phyloP scores from a whole-genome alignment of 345 rosid species.

The Clausena lansium region DNA sequence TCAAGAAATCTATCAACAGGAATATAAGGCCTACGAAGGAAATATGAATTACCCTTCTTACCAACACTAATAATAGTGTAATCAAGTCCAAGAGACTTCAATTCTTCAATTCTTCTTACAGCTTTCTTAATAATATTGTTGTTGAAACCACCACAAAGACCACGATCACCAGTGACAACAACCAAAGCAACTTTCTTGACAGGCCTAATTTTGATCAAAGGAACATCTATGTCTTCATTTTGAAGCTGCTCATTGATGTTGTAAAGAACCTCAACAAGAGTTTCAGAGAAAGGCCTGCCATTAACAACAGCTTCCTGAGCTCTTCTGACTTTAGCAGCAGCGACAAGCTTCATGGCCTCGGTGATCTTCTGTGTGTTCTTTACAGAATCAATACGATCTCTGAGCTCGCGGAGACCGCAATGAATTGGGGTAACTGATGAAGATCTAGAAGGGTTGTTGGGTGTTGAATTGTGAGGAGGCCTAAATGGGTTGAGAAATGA shows the following conservation, averaged over 20 bases:
- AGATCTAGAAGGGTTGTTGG: conserved; percentile 43
- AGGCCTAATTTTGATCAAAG: conserved; percentile 82
- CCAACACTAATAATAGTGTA: conserved; percentile 83
- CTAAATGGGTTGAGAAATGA: conserved; percentile 62
- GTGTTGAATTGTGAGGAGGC: conserved; percentile 41
- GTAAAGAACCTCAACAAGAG: conserved; percentile 89
- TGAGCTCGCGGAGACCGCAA: conserved; percentile 77
- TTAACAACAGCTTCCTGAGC: conserved; percentile 97
- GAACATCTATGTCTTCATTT: conserved; percentile 75
- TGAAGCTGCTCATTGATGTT: conserved; percentile 95
- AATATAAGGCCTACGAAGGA: conserved; percentile 73
- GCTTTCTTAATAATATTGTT: conserved; percentile 78
- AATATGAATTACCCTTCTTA: conserved; percentile 81
- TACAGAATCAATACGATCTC: conserved; percentile 73
- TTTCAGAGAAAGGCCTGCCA: conserved; percentile 85
- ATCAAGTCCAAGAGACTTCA: conserved; percentile 61
- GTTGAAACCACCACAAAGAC: conserved; percentile 86
- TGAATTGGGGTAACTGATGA: conserved; percentile 57
- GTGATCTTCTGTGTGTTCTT: conserved; percentile 97
- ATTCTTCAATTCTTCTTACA: conserved; percentile 62
- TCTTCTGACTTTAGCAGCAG: conserved; percentile 95
- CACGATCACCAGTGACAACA: conserved; percentile 88
- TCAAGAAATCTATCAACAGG: conserved; percentile 66
- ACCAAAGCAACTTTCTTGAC: conserved; percentile 93
- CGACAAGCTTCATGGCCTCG: conserved; percentile 96